Conservation (phyloP, 331 rosid species). For the Telfairia occidentalis region DNA sequence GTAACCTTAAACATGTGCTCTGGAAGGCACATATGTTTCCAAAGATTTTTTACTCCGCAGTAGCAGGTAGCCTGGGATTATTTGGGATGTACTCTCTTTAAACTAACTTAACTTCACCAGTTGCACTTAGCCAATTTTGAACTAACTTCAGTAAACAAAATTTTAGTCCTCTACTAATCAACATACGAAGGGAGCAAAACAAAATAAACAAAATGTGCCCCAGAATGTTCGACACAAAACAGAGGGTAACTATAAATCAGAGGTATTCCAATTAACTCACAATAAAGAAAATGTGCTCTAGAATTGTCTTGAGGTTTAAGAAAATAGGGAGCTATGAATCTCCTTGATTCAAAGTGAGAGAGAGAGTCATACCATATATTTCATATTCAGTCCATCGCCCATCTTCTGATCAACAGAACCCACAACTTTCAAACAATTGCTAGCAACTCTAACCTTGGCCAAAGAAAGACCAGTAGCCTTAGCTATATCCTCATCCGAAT, state of each 20-base stretch:
- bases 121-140: background rate
- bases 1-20: background rate
- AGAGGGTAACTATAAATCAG: no score
- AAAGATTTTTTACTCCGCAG: background rate
- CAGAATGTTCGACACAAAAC: no score
- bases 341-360: background rate
- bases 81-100: background rate
- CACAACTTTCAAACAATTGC: constrained; percentile 60
- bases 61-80: background rate
- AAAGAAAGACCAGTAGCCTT: constrained; percentile 73
- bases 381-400: constrained; percentile 32
- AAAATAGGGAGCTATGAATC: background rate
- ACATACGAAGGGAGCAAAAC: background rate
- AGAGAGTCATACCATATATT: constrained; percentile 44
- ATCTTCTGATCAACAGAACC: constrained; percentile 67
- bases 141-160: background rate
- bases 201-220: no score
- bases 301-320: background rate
- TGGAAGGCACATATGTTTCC: background rate
- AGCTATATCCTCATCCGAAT: constrained; percentile 58
- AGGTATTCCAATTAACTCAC: no score
- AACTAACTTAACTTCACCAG: background rate
- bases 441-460: constrained; percentile 64
- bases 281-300: background rate
- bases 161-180: background rate